Percentiles rank a stretch among this genome's conserved stretches.
These are phyloP conservation scores for Elongisporangium undulatum DNA, from an alignment of 352 stramenopile genomes.

Conservation along the genomic window DNA sequence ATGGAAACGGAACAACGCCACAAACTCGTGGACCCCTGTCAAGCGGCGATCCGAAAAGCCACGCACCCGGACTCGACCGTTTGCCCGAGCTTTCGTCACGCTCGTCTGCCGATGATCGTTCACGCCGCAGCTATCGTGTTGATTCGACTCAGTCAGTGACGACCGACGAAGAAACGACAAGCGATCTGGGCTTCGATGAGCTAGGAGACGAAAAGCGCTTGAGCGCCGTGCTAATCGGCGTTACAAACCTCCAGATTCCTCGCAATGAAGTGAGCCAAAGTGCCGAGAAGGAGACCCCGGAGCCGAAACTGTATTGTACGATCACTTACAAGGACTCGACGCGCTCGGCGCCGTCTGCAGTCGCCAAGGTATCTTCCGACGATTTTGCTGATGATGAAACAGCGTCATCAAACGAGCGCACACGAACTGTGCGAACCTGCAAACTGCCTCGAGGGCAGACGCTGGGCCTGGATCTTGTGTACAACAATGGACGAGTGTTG, in stretches of 20 bases:
- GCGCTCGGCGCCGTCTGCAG: conserved; percentile 59
- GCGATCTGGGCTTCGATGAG: conserved; percentile 58
- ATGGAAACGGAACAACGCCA: conserved; percentile 11
- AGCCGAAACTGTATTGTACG: conserved; percentile 80
- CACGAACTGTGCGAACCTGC: conserved; percentile 19
- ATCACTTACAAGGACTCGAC: conserved; percentile 77
- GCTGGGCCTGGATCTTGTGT: conserved; percentile 81
- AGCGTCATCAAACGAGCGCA: conserved; percentile 8
- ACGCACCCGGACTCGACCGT: conserved; percentile 10
- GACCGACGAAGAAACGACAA: conserved; percentile 53
- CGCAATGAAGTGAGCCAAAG: conserved; percentile 33
- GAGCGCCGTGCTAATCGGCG: conserved; percentile 67
- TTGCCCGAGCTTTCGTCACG: neutral
- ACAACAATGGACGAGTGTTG: conserved; percentile 66
- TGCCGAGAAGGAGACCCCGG: conserved; percentile 17
- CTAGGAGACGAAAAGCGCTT: conserved; percentile 63
- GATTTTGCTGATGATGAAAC: conserved; percentile 12
- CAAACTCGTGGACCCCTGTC: neutral
- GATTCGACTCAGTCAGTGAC: conserved; percentile 36
- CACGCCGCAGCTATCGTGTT: neutral
- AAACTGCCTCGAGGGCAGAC: conserved; percentile 47
- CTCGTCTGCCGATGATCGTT: conserved; percentile 9
- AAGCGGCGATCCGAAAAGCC: neutral
- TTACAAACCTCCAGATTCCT: conserved; percentile 66
- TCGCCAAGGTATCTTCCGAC: conserved; percentile 37